Conservation (phyloP, 257 asterid genomes). For the Orobanche coerulescens region DNA sequence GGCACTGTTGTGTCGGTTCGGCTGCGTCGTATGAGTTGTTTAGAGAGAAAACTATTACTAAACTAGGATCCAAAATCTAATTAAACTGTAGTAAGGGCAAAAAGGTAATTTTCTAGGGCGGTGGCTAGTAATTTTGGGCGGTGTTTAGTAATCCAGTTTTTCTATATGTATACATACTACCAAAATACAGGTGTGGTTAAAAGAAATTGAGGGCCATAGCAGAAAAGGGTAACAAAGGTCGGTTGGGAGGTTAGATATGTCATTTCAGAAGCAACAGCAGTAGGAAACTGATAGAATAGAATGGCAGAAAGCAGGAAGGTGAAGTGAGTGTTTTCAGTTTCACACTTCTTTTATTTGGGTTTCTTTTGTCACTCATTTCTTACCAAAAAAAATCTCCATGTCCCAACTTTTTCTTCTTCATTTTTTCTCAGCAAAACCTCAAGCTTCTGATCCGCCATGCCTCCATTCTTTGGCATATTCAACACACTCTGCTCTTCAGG, state of each 20-base stretch:
- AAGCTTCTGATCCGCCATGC: constrained; percentile 23
- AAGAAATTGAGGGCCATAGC: neutral
- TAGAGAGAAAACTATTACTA: too few relatives aligned
- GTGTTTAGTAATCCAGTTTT: too few relatives aligned
- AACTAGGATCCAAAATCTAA: too few relatives aligned
- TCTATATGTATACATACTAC: too few relatives aligned
- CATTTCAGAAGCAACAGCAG: constrained; percentile 20
- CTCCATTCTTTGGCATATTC: constrained; percentile 15
- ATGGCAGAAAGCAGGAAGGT: constrained; percentile 41
- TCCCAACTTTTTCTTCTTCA: constrained; percentile 15
- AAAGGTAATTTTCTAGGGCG: too few relatives aligned
- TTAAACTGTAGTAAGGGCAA: too few relatives aligned
- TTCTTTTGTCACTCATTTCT: constrained; percentile 16
- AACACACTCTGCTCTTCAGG: constrained; percentile 29
- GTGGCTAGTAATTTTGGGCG: too few relatives aligned
- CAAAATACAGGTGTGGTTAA: neutral
- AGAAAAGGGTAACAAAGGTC: constrained; percentile 12
- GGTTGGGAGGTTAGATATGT: constrained; percentile 22
- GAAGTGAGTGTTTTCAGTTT: constrained; percentile 47
- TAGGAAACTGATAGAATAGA: constrained; percentile 35
- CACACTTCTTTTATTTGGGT: constrained; percentile 20
- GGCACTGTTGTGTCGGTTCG: too few relatives aligned
- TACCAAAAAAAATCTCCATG: constrained; percentile 17
- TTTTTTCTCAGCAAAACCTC: constrained; percentile 15
- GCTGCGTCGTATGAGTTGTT: too few relatives aligned